These are phyloP conservation scores for Neofusicoccum cordaticola DNA, from an alignment of 2,329 filamentous ascomycete species.

Conservation along the genomic window DNA sequence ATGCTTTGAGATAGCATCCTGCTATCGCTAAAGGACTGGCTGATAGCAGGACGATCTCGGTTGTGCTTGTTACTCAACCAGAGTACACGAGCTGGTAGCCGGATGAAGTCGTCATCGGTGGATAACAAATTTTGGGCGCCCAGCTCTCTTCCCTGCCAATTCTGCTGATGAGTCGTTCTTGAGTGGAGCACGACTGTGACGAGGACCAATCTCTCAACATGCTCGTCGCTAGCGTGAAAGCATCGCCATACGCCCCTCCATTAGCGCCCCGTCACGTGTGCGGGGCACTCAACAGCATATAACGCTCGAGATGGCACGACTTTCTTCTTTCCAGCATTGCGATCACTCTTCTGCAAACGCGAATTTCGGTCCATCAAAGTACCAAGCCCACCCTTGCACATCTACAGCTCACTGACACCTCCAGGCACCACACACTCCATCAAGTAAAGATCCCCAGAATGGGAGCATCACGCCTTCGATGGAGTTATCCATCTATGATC, in stretches of 20 bases:
- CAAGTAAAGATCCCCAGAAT: slow-evolving; percentile 14
- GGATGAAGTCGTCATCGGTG: not conserved
- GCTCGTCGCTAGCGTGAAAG: not conserved
- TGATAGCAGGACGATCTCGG: not conserved
- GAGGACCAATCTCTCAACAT: not conserved
- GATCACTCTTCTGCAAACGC: not conserved
- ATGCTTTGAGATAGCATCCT: too few relatives aligned
- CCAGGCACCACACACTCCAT: not conserved
- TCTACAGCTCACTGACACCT: not conserved
- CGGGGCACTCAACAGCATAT: slow-evolving; percentile 12
- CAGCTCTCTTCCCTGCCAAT: not conserved
- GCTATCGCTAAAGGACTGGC: too few relatives aligned
- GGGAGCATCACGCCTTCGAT: slow-evolving; percentile 16
- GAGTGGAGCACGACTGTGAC: not conserved
- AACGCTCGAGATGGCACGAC: not conserved
- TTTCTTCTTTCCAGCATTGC: not conserved
- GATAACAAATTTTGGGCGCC: not conserved
- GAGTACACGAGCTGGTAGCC: not conserved
- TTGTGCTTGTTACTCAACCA: not conserved
- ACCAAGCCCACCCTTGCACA: not conserved
- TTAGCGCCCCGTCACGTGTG: slow-evolving; percentile 17
- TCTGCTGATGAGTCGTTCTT: not conserved
- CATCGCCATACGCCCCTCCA: slow-evolving; percentile 4
- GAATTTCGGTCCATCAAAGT: not conserved
- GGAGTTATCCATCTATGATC: slow-evolving; percentile 14